phyloP scores from a whole-genome alignment of 495 filamentous ascomycete genomes.

The Paragyromitra xinjiangensis region DNA sequence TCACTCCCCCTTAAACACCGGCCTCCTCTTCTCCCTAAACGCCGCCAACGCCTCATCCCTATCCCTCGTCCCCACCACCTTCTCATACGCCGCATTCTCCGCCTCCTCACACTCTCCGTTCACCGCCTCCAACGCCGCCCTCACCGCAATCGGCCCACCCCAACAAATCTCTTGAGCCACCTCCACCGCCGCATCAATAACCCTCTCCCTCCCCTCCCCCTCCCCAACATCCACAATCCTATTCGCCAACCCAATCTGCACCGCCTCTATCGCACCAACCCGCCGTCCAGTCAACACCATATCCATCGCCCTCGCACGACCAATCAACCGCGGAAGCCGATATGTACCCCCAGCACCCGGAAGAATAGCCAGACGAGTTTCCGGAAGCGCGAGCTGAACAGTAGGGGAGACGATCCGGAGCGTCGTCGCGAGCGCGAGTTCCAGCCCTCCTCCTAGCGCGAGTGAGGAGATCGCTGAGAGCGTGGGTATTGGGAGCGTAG shows the following conservation, averaged over 20 bases:
- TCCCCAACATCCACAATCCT: slow-evolving; percentile 75
- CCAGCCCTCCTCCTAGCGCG: slow-evolving; percentile 91
- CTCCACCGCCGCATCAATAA: slow-evolving; percentile 76
- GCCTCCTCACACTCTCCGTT: slow-evolving; percentile 67
- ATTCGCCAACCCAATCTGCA: slow-evolving; percentile 83
- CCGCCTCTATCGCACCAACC: slow-evolving; percentile 79
- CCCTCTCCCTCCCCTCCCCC: slow-evolving; percentile 69
- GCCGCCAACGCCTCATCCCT: slow-evolving; percentile 83
- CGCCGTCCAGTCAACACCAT: slow-evolving; percentile 85
- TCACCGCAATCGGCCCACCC: slow-evolving; percentile 82
- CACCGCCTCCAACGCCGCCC: slow-evolving; percentile 76
- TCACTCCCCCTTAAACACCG: slow-evolving; percentile 73
- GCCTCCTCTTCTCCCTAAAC: slow-evolving; percentile 90
- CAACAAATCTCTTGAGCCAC: slow-evolving; percentile 83
- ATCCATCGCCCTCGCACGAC: slow-evolving; percentile 77
- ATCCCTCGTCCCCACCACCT: slow-evolving; percentile 83
- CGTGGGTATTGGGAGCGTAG: slow-evolving; percentile 81
- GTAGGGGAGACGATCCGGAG: slow-evolving; percentile 82
- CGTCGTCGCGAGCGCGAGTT: slow-evolving; percentile 85
- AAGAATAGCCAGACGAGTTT: slow-evolving; percentile 90
- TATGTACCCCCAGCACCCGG: slow-evolving; percentile 94
- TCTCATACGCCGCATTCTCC: slow-evolving; percentile 81
- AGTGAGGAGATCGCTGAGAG: slow-evolving; percentile 81
- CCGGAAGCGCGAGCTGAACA: slow-evolving; percentile 81
- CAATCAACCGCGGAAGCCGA: slow-evolving; percentile 80